Conservation (phyloP, 257 asterid species). For the Solanum neorickii region DNA sequence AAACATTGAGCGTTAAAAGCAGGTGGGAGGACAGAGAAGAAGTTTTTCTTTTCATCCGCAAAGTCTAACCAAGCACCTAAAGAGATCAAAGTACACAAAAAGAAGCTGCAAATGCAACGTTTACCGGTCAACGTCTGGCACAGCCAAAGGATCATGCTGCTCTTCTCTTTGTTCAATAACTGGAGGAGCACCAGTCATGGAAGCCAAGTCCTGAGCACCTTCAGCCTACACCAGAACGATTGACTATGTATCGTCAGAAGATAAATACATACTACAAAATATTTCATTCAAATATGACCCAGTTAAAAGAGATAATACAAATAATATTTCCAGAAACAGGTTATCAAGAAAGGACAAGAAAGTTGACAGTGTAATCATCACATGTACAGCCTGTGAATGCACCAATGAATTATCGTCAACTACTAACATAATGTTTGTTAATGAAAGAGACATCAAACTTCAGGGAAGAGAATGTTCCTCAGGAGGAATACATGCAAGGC, state of each 20-base stretch:
- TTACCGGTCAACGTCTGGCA: slow-evolving; percentile 91
- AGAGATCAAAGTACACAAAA: not conserved
- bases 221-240: slow-evolving; percentile 33
- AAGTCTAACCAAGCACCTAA: not conserved
- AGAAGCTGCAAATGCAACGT: not conserved
- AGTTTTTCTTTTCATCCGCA: not conserved
- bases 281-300: not conserved
- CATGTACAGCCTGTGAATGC: not conserved
- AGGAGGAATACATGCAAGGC: not conserved
- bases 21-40: not conserved
- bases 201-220: slow-evolving; percentile 58
- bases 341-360: not conserved
- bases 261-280: not conserved
- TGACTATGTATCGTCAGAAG: not conserved
- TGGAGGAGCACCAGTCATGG: slow-evolving; percentile 47
- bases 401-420: not conserved
- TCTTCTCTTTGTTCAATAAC: slow-evolving; percentile 72
- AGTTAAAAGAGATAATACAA: not conserved
- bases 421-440: not conserved
- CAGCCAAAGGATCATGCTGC: slow-evolving; percentile 68
- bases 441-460: not conserved
- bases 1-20: not conserved
- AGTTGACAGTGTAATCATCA: not conserved
- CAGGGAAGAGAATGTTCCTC: not conserved
- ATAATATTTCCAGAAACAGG: not conserved